Evolutionary conservation across 805 yeast genomes (phyloP).

Genomic region (Suhomyces sp.): DNA sequence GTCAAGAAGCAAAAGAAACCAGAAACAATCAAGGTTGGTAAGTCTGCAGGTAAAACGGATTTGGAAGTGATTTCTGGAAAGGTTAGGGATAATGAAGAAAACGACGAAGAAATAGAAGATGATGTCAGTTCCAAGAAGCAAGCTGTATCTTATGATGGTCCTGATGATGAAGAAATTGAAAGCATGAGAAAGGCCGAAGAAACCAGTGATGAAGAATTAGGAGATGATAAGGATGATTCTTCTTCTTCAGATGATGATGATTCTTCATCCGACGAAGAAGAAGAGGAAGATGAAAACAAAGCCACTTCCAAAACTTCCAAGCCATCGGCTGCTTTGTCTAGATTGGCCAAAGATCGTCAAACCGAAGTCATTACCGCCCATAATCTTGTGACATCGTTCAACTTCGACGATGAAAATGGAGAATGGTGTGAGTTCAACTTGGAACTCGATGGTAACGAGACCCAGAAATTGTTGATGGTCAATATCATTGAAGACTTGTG

Average conservation of each 20-base stretch:
- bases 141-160: slow-evolving; percentile 89
- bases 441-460: slow-evolving; percentile 70
- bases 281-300: slow-evolving; percentile 34
- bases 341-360: slow-evolving; percentile 80
- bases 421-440: slow-evolving; percentile 91
- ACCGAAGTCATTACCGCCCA: slow-evolving; percentile 74
- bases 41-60: slow-evolving; percentile 61
- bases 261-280: slow-evolving; percentile 32
- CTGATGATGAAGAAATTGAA: slow-evolving; percentile 93
- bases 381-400: slow-evolving; percentile 71
- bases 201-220: slow-evolving; percentile 67
- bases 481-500: slow-evolving; percentile 93
- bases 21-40: slow-evolving; percentile 61
- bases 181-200: slow-evolving; percentile 82
- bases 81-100: slow-evolving; percentile 31
- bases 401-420: slow-evolving; percentile 86
- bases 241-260: slow-evolving; percentile 32
- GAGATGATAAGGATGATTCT: slow-evolving; percentile 28
- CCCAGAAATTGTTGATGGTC: slow-evolving; percentile 94
- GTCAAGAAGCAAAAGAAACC: slow-evolving; percentile 73
- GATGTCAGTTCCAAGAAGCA: slow-evolving; percentile 68
- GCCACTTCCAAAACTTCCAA: slow-evolving; percentile 7
- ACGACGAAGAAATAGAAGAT: slow-evolving; percentile 60
- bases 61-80: slow-evolving; percentile 41
- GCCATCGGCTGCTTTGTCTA: slow-evolving; percentile 36